Percentiles rank a stretch among this genome's conserved stretches.
Evolutionary conservation across 2,329 filamentous ascomycete genomes (phyloP).

Genomic region (Parafenestella ontariensis): DNA sequence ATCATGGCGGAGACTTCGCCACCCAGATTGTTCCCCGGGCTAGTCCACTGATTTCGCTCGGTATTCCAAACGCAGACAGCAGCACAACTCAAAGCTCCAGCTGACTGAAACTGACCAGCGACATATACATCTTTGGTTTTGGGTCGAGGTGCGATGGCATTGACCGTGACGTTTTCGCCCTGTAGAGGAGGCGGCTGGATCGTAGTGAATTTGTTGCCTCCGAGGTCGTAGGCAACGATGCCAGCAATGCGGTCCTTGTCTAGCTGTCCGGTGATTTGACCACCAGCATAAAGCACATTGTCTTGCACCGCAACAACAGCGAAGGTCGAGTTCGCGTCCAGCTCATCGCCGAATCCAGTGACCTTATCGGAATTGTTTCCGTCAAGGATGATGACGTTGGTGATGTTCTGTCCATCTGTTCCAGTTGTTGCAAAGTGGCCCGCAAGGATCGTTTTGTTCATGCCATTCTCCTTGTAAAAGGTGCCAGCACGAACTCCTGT

Average conservation of each 20-base stretch:
- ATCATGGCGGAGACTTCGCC: slow-evolving; percentile 75
- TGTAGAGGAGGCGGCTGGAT: slow-evolving; percentile 78
- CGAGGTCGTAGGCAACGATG: slow-evolving; percentile 80
- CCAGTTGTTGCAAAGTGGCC: slow-evolving; percentile 81
- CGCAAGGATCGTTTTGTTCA: slow-evolving; percentile 86
- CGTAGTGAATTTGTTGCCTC: slow-evolving; percentile 64
- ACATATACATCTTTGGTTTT: slow-evolving; percentile 79
- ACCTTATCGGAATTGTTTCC: slow-evolving; percentile 71
- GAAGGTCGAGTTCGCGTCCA: slow-evolving; percentile 78
- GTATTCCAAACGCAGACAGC: slow-evolving; percentile 82
- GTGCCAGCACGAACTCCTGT: slow-evolving; percentile 78
- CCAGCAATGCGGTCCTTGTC: slow-evolving; percentile 70
- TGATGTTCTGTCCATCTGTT: slow-evolving; percentile 71
- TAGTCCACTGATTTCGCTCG: slow-evolving; percentile 75
- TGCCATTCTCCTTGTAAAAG: slow-evolving; percentile 73
- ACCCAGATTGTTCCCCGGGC: slow-evolving; percentile 73
- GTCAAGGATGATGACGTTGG: slow-evolving; percentile 85
- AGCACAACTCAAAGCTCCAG: slow-evolving; percentile 82
- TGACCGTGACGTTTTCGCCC: slow-evolving; percentile 75
- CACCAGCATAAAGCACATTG: slow-evolving; percentile 78
- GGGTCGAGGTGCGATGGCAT: slow-evolving; percentile 76
- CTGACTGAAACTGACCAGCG: slow-evolving; percentile 82
- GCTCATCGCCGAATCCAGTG: slow-evolving; percentile 70
- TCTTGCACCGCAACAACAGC: slow-evolving; percentile 64
- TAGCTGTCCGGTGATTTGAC: slow-evolving; percentile 75